Percentiles rank a stretch among this genome's conserved stretches.
phyloP scores from a whole-genome alignment of 495 filamentous ascomycete genomes.

The Beverwykella pulmonaria region DNA sequence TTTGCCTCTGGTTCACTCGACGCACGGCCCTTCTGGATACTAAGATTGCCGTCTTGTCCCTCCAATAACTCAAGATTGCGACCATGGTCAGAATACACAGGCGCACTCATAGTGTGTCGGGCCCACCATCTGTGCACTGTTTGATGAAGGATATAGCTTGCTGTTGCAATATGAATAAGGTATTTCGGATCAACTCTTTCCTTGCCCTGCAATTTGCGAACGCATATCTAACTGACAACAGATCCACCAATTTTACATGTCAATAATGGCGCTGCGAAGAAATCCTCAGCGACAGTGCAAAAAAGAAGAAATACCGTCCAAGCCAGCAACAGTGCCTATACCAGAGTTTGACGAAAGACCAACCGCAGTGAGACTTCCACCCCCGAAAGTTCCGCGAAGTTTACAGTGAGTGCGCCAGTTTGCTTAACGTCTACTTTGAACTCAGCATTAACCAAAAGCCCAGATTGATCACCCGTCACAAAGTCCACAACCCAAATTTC shows the following conservation, averaged over 20 bases:
- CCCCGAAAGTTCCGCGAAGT: background rate
- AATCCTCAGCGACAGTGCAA: constrained; percentile 31
- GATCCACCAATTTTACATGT: constrained; percentile 34
- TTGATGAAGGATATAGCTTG: constrained; percentile 33
- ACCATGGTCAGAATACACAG: constrained; percentile 28
- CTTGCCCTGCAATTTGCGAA: background rate
- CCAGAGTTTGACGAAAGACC: background rate
- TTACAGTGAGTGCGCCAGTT: background rate
- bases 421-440: background rate
- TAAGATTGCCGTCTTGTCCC: constrained; percentile 19
- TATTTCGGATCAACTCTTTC: background rate
- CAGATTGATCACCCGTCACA: background rate
- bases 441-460: background rate
- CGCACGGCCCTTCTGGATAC: constrained; percentile 28
- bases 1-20: constrained; percentile 9
- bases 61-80: constrained; percentile 1
- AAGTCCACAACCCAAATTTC: background rate
- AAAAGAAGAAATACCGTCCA: constrained; percentile 12
- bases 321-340: background rate
- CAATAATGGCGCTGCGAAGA: constrained; percentile 30
- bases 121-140: constrained; percentile 23
- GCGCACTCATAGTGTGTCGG: constrained; percentile 32
- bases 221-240: constrained; percentile 23
- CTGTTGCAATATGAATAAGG: constrained; percentile 31
- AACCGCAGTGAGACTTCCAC: background rate